These are phyloP conservation scores for Astrothelium macrocarpum DNA, from an alignment of 495 filamentous ascomycete genomes.

Conservation along the genomic window DNA sequence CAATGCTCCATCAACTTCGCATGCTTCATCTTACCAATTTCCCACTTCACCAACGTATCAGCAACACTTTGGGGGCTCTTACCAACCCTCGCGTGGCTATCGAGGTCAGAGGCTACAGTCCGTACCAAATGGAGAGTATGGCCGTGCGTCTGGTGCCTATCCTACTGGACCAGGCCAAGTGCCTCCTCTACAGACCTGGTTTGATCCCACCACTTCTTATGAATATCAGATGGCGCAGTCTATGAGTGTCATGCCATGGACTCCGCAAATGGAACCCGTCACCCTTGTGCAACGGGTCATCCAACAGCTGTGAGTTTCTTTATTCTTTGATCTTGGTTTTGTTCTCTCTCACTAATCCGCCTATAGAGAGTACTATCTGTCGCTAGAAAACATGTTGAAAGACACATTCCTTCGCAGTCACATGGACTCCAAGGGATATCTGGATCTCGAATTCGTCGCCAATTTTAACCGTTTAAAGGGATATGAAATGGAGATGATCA, in stretches of 20 bases:
- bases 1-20: background rate
- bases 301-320: slow-evolving; percentile 53
- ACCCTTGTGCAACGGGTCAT: slow-evolving; percentile 48
- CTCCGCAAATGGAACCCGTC: slow-evolving; percentile 47
- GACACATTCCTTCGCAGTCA: slow-evolving; percentile 78
- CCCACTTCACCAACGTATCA: background rate
- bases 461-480: slow-evolving; percentile 75
- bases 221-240: slow-evolving; percentile 35
- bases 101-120: slow-evolving; percentile 27
- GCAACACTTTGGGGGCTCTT: slow-evolving; percentile 32
- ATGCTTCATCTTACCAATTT: background rate
- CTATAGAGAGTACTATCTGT: slow-evolving; percentile 85
- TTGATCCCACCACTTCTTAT: slow-evolving; percentile 2
- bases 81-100: slow-evolving; percentile 18
- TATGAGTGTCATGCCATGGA: slow-evolving; percentile 57
- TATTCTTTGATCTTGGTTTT: background rate
- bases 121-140: slow-evolving; percentile 27
- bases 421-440: slow-evolving; percentile 93
- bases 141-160: slow-evolving; percentile 18
- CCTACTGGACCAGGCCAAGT: slow-evolving; percentile 17
- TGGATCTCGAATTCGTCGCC: slow-evolving; percentile 66
- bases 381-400: slow-evolving; percentile 90
- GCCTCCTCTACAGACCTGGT: slow-evolving; percentile 23
- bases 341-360: background rate
- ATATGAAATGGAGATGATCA: slow-evolving; percentile 64